Base-by-base conservation (phyloP, 2,329 filamentous ascomycete species). In the Aspergillus texensis region DNA sequence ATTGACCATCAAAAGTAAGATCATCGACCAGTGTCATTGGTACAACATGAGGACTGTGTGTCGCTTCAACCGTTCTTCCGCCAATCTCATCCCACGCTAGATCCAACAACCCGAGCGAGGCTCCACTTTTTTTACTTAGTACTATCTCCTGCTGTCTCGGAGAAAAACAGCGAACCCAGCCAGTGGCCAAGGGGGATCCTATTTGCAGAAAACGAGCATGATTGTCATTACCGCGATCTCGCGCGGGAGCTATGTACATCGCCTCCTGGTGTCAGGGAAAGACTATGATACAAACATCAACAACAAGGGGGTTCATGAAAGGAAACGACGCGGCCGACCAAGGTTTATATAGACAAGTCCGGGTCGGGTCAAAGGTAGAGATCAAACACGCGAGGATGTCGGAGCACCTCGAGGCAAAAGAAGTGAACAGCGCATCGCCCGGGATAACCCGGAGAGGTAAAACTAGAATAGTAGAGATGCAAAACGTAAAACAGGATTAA, bases 401-500 rank as follows among this genome's bases (percentile, higher is more conserved):
- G 45, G 34, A 45, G 30, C 41, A 32, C 52, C 52, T n/a, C 6
- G 16, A 16, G 52, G 34, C n/a, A 39, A 34, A 55, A 55, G 52
- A 55, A 32, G 36, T 30, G 21, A 54, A 54, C 30, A 54, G 28
- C 19, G 12, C n/a, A 36, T 36, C 32, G 10, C 12, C 52, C 21
- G 52, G 32, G 12, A 21, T 26, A 41, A 19, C 21, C 52, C 52
- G 30, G 66, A 61, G 58, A 58, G 60, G 64, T 63, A 67, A 56
- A 62, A 60, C 63, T 34, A 34, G 11, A 63, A 62, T 57, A 61
- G 62, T 58, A 59, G 61, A 62, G 39, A 36, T 53, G 52, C 21
- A 53, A 57, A 41, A 34, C n/a, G 21, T 21, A 48, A 41, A 53
- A 72, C 69, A 28, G 69, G 72, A 75, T 75, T 75, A 77, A 69